Base-by-base conservation (phyloP, 345 rosid species). In the Eucalyptus sp. region DNA sequence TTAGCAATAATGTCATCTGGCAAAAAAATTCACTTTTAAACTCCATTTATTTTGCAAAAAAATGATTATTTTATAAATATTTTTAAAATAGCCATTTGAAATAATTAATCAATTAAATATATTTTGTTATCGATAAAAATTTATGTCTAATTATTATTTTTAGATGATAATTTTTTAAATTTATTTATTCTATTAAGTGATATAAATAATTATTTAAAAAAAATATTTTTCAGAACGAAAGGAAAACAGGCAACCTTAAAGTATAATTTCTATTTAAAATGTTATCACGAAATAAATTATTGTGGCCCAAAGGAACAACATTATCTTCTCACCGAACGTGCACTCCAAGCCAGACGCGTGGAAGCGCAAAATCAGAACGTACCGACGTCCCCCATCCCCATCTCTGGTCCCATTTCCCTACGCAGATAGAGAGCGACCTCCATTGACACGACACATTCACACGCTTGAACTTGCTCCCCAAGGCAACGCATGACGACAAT, bases 51-150 rank as follows among this genome's bases (percentile, higher is more conserved):
- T 56, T 52, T 0, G 7, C 22, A 52, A 52, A 56, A 56, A 9
- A 1, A 56, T 8, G 6, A 56, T 22, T 4, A 4, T 56, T 56
- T 56, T 0, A 24, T 4, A 22, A 22, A 56, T 56, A 9, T 20
- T 56, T 56, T 56, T 7, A 17, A 0, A 52, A 22, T 52, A 0
- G 0, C 1, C 1, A 2, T 52, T 52, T 52, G 4, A 0, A 51
- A 52, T 52, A 17, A 52, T 52, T 52, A 52, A 4, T 17, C 4
- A 52, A 52, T 17, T 17, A 52, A 7, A 50, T 3, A 52, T 0
- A 0, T 52, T 52, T 52, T 22, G 7, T 7, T 17, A 52, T 37
- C 41, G 9, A 52, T 52, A 52, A 3, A 7, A 52, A 52, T 52
- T 17, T 52, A 52, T 52, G 4, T 37, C 41, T 37, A 37, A 37